Base-by-base conservation (phyloP, 2,329 filamentous ascomycete genomes). In the Epicoccum nigrum region DNA sequence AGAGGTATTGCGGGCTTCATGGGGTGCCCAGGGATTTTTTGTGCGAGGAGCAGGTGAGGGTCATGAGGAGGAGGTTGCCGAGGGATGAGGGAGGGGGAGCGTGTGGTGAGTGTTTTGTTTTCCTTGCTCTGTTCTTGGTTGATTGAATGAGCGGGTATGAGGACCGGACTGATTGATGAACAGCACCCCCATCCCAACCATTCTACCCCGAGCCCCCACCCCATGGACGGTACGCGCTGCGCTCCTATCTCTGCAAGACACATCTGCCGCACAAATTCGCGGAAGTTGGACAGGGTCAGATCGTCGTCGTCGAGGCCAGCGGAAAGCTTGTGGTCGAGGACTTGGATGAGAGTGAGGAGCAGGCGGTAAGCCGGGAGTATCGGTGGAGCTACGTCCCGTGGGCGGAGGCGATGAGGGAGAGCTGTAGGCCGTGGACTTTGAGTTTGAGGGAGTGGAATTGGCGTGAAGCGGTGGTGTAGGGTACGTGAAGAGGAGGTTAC, bases 361-460 rank as follows among this genome's bases (percentile, higher is more conserved):
- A 4, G 15, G 8, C 37, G 1, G n/a, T 4, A 8, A 45, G 1
- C 54, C 34, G 5, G 17, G 56, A 58, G 4, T 53, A 59, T 27
- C 51, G 58, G 17, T 71, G 66, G 67, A 61, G 56, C n/a, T 60
- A 58, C 37, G 2, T 65, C 17, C 66, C 68, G n/a, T 69, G 67
- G 68, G 68, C 64, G 1, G 39, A n/a, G 35, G 59, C 63, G 45
- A 62, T 65, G 56, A 62, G 63, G 17, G 35, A 51, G 44, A 67
- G 62, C 17, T 67, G 62, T 40, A 37, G 25, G 32, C 55, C 54
- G 15, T 16, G 52, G 8, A 54, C 25, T 16, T 16, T 64, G 25
- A 58, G 50, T 15, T 13, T 64, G 34, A 57, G 49, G 17, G 33
- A 56, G 17, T 45, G 45, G 45, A 49, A 41, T 25, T n/a, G n/a